Percentiles rank a stretch among this genome's conserved stretches.
phyloP scores from a whole-genome alignment of 371 early-diverging fungal species.

The Haplosporangium sp. region DNA sequence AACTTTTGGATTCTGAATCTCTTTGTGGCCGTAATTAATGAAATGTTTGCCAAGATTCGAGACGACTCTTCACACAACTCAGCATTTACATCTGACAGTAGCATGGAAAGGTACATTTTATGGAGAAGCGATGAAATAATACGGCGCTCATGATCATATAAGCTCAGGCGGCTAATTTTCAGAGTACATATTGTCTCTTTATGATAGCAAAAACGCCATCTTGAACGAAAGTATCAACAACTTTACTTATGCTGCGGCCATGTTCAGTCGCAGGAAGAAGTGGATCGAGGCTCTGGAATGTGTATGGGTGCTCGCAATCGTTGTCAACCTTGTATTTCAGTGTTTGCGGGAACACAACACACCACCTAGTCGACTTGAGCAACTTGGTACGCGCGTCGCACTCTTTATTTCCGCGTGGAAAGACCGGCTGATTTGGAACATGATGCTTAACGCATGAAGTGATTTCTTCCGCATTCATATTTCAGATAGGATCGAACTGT shows the following conservation, averaged over 20 bases:
- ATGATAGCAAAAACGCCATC: constrained; percentile 23
- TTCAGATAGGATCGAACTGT: constrained; percentile 59
- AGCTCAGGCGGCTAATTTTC: too few species aligned
- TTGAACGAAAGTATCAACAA: constrained; percentile 33
- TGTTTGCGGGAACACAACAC: constrained; percentile 61
- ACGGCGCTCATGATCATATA: not conserved
- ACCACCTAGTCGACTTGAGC: constrained; percentile 33
- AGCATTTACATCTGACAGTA: constrained; percentile 61
- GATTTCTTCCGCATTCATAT: not conserved
- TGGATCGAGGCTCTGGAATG: constrained; percentile 53
- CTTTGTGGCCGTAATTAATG: constrained; percentile 78
- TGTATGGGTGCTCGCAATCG: constrained; percentile 63
- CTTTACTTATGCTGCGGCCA: constrained; percentile 18
- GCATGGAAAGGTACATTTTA: not conserved
- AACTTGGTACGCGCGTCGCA: constrained; percentile 44
- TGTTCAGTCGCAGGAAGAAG: constrained; percentile 18
- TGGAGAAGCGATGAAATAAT: not conserved
- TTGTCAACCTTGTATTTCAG: constrained; percentile 66
- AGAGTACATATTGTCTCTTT: not conserved
- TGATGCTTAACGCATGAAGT: not conserved
- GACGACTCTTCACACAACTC: constrained; percentile 72
- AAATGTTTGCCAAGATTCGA: constrained; percentile 78
- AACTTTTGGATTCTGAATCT: constrained; percentile 79
- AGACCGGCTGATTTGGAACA: too few species aligned
- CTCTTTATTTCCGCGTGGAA: not conserved